Evolutionary conservation across 2,329 filamentous ascomycete genomes (phyloP), one percentile per base, ranked within the genome.

Genomic region (Xylaria digitata): DNA sequence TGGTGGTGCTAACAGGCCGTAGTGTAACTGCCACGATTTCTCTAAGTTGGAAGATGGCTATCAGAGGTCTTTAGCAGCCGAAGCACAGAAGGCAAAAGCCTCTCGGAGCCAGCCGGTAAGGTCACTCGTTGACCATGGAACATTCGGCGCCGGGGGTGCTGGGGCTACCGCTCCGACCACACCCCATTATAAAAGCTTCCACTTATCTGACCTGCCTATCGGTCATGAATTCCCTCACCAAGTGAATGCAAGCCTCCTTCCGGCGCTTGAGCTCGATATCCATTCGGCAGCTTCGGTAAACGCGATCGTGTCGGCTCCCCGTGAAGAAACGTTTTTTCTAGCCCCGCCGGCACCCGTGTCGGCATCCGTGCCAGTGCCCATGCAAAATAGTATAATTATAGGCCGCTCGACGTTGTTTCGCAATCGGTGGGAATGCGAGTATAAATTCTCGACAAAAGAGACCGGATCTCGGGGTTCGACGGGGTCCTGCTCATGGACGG

Each of bases 11-110:
- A 65, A 76, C 63, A n/a, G 54, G 42, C 17, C 19, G 17, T 30
- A 78, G 75, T 78, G 76, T 48, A 70, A 75, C 34, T 77, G 76
- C 58, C 70, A 74, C 59, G 76, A 77, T 57, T 74, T 78, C 32
- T 72, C 69, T 21, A 71, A 67, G 54, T 62, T 78, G 17, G 76
- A 78, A 59, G 72, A 72, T 45, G 68, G 48, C 17, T 77, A 77
- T 48, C 52, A 53, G 2, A 60, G 19, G 32, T 66, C 30, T 32
- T 37, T 52, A 15, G 46, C 32, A 45, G 65, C 56, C 9, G 62
- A 68, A 37, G 37, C n/a, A 6, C 53, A 56, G 21, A 61, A 52
- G 15, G 19, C 30, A 3, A 54, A 15, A 30, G 32, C 46, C 21
- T 45, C 58, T 26, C 69, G 37, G n/a, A 61, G 37, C 42, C 70